A percentile compares a stretch with the other conserved stretches of the same genome.
Conservation (phyloP, 768 basidiomycete genomes). For the Coprinellus aureogranulatus region DNA sequence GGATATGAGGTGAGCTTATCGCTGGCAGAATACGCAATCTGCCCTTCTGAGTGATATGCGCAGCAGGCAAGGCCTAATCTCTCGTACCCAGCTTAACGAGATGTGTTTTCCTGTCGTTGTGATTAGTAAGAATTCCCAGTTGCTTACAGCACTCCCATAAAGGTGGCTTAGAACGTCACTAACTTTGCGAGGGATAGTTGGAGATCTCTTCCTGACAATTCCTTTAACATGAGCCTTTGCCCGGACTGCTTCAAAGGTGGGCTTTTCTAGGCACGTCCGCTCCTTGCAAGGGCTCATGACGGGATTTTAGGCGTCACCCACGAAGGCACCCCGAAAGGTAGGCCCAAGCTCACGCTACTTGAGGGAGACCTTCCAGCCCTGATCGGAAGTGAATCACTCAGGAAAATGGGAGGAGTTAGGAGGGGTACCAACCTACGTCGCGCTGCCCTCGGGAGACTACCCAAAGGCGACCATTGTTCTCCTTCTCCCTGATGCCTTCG, state of each 20-base stretch:
- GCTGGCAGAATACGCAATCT: too few species aligned
- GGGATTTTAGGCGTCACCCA: constrained; percentile 44
- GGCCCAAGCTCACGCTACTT: not conserved
- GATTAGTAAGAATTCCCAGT: too few species aligned
- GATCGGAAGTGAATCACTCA: constrained; percentile 16
- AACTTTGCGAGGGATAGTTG: too few species aligned
- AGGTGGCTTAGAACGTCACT: too few species aligned
- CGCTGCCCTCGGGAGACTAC: constrained; percentile 49
- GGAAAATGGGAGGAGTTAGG: constrained; percentile 47
- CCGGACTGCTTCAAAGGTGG: constrained; percentile 54
- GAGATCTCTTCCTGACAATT: not conserved
- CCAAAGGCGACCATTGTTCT: constrained; percentile 54
- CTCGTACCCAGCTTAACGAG: too few species aligned
- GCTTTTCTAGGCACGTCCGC: constrained; percentile 2
- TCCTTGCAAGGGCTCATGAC: not conserved
- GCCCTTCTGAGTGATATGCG: too few species aligned
- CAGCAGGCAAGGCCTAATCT: too few species aligned
- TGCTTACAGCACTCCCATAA: too few species aligned
- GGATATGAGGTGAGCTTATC: too few species aligned
- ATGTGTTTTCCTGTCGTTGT: too few species aligned
- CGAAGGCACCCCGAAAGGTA: constrained; percentile 48
- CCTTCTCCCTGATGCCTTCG: constrained; percentile 53
- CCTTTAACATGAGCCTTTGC: constrained; percentile 34
- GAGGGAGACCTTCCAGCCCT: not conserved
- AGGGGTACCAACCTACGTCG: constrained; percentile 52